phyloP scores from a whole-genome alignment of 495 filamentous ascomycete species.

The Tuber aestivum region DNA sequence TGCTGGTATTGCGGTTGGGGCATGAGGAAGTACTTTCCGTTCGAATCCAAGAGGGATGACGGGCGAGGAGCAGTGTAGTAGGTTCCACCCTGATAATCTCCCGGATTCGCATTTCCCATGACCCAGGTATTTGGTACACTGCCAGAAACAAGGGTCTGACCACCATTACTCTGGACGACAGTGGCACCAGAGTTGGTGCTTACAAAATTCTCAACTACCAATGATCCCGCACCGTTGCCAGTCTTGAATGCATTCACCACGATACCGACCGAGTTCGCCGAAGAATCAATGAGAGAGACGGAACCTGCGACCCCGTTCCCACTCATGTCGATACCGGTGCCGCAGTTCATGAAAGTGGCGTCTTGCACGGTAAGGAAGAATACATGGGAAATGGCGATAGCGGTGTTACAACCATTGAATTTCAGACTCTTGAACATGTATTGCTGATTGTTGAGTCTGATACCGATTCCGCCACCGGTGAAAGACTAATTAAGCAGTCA shows the following conservation, averaged over 20 bases:
- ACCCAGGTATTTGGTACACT: slow-evolving; percentile 48
- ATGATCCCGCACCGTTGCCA: slow-evolving; percentile 54
- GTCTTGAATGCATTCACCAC: slow-evolving; percentile 61
- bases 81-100: slow-evolving; percentile 56
- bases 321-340: slow-evolving; percentile 59
- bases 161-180: slow-evolving; percentile 49
- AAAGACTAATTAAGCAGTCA: slow-evolving; percentile 50
- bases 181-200: slow-evolving; percentile 55
- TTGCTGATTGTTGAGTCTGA: slow-evolving; percentile 69
- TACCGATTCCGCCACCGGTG: slow-evolving; percentile 63
- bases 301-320: slow-evolving; percentile 51
- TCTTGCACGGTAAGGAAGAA: slow-evolving; percentile 52
- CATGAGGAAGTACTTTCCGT: slow-evolving; percentile 50
- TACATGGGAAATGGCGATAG: slow-evolving; percentile 57
- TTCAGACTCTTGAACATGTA: slow-evolving; percentile 70
- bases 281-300: slow-evolving; percentile 49
- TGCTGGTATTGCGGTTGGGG: slow-evolving; percentile 60
- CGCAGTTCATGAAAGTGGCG: slow-evolving; percentile 60
- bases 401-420: slow-evolving; percentile 58
- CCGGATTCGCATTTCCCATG: slow-evolving; percentile 47
- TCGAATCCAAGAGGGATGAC: slow-evolving; percentile 43
- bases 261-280: slow-evolving; percentile 50
- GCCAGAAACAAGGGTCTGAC: slow-evolving; percentile 50
- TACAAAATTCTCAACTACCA: slow-evolving; percentile 54
- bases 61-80: slow-evolving; percentile 45